Evolutionary conservation across 306 rosid species (phyloP).

Genomic region (Quercus rubra): DNA sequence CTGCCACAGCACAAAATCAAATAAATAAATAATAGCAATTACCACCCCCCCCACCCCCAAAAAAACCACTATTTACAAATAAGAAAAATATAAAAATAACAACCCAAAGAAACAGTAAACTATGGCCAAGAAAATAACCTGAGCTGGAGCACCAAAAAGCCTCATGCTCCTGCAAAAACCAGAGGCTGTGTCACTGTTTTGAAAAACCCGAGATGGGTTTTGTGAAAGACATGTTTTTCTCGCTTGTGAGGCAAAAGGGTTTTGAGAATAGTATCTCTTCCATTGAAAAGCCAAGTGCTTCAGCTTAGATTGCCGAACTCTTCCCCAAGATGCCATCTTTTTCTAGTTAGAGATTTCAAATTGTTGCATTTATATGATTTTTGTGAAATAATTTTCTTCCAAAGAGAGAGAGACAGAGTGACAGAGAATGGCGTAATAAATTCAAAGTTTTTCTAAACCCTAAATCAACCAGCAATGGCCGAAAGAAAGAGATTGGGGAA

Average conservation of each 20-base stretch:
- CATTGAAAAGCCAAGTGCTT: slow-evolving; percentile 27
- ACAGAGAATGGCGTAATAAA: background rate
- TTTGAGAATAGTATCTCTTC: slow-evolving; percentile 31
- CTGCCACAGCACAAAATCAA: slow-evolving; percentile 18
- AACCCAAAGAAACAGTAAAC: background rate
- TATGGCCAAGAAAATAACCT: slow-evolving; percentile 30
- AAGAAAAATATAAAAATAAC: background rate
- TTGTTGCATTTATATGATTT: background rate
- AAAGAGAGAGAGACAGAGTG: no score
- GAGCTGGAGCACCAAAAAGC: slow-evolving; percentile 62
- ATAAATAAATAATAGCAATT: background rate
- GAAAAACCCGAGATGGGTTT: slow-evolving; percentile 21
- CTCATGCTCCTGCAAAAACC: slow-evolving; percentile 35
- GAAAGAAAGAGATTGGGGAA: background rate
- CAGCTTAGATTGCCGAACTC: slow-evolving; percentile 50
- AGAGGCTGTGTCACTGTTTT: slow-evolving; percentile 15
- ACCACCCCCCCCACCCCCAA: background rate
- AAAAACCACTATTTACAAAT: background rate
- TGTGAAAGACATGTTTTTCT: slow-evolving; percentile 19
- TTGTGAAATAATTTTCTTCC: background rate
- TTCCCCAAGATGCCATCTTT: slow-evolving; percentile 53
- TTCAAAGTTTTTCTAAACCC: no score
- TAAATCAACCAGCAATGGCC: no score
- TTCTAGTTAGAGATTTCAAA: background rate
- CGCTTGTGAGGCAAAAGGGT: slow-evolving; percentile 20